phyloP scores from a whole-genome alignment of 2,329 filamentous ascomycete genomes.

The Aspergillus sp. region DNA sequence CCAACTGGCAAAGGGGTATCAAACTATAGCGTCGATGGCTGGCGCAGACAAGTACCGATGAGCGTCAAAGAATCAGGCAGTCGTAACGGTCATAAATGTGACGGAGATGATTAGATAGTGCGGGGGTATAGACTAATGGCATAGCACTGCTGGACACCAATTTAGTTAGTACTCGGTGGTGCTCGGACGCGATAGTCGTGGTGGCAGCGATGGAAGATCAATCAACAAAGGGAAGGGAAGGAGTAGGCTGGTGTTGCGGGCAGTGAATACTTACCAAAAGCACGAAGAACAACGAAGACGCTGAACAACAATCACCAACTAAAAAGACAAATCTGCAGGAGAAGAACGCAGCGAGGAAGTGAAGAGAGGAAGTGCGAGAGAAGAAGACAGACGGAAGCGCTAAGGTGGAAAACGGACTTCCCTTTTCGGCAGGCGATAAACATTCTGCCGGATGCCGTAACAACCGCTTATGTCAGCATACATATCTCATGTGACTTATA shows the following conservation, averaged over 20 bases:
- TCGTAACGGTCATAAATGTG: conserved; percentile 15
- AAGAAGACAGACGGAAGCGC: conserved; percentile 18
- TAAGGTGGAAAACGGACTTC: conserved; percentile 20
- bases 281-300: conserved; percentile 14
- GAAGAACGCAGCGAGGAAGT: conserved; percentile 4
- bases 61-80: conserved; percentile 2
- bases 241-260: too few relatives aligned
- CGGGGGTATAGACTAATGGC: conserved; percentile 10
- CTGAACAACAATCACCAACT: conserved; percentile 9
- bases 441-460: conserved; percentile 19
- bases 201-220: conserved; percentile 1
- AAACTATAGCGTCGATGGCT: conserved; percentile 9
- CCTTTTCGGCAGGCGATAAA: conserved; percentile 32
- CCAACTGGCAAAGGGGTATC: conserved; percentile 13
- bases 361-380: conserved; percentile 10
- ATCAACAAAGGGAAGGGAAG: neutral
- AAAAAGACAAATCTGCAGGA: conserved; percentile 3
- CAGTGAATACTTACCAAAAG: conserved; percentile 5
- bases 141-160: conserved; percentile 3
- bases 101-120: conserved; percentile 6
- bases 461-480: conserved; percentile 19
- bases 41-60: conserved; percentile 1
- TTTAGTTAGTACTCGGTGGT: conserved; percentile 5
- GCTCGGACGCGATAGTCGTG: neutral
- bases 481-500: conserved; percentile 9